Evolutionary conservation across 163 green algal genomes (phyloP).

Genomic region (Trebouxia gelatinosa): DNA sequence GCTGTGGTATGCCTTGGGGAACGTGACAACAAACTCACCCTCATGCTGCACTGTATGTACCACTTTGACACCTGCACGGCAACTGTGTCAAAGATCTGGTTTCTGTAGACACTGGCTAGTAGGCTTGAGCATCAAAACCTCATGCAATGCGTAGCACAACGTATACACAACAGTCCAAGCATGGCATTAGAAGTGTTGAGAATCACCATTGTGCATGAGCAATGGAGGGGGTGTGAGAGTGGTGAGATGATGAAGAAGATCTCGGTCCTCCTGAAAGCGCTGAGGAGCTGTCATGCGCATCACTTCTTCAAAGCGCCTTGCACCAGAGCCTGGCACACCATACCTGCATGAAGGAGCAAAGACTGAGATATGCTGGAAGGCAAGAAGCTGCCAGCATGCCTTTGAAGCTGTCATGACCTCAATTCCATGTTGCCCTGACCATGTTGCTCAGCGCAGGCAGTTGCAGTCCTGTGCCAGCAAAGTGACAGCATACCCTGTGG

Average conservation of each 20-base stretch:
- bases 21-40: constrained; percentile 61
- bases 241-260: constrained; percentile 30
- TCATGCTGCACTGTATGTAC: constrained; percentile 49
- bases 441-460: too few relatives aligned
- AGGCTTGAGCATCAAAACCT: not conserved
- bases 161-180: too few relatives aligned
- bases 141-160: not conserved
- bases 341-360: constrained; percentile 39
- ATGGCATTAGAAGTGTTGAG: too few relatives aligned
- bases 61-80: constrained; percentile 43
- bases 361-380: not conserved
- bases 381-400: too few relatives aligned
- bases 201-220: constrained; percentile 35
- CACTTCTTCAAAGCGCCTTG: constrained; percentile 50
- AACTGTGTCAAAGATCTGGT: not conserved
- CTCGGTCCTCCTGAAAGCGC: constrained; percentile 12
- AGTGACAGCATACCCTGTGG: too few relatives aligned
- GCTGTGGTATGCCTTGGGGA: constrained; percentile 54
- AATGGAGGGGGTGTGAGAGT: constrained; percentile 8
- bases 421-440: too few relatives aligned
- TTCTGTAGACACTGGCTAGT: not conserved
- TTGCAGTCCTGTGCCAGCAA: too few relatives aligned
- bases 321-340: constrained; percentile 41
- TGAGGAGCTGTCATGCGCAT: constrained; percentile 26
- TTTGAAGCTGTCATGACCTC: too few relatives aligned